Evolutionary conservation across 2,329 filamentous ascomycete genomes (phyloP), one percentile per base, ranked within the genome.

Genomic region (Penicillium sp.): DNA sequence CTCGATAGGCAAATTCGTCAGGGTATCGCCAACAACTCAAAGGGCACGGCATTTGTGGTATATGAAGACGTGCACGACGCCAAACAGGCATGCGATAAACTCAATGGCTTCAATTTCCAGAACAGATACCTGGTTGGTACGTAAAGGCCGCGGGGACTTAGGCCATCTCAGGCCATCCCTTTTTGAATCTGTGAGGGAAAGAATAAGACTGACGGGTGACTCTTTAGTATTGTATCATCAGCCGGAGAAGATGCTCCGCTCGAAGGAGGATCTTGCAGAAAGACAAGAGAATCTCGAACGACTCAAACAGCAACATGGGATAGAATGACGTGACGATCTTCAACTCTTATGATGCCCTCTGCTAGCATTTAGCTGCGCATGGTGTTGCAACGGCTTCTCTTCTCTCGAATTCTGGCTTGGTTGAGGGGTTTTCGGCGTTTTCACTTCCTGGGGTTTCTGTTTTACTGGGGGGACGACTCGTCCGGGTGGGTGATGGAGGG

Each of bases 71-170:
- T 97, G 57, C 86, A 93, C 80, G 93, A 98, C 78, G 90, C 93
- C 56, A 98, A 98, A 76, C 84, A 89, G 73, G 93, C 93, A 64
- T 97, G 93, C 78, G 93, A 98, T 77, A 96, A 97, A 77, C 79
- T 98, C 69, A 98, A 98, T 77, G 93, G 93, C 67, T 98, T 94
- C 83, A 98, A 98, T 77, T 98, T 98, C 71, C 93, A 98, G 77
- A 95, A 91, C 74, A 86, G 93, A 68, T 98, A 98, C 73, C 87
- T 98, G 59, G 93, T 98, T 63, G 89, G 88, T 94, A 80, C 48
- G 87, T 81, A 35, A 34, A n/a, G n/a, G n/a, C n/a, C n/a, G n/a
- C n/a, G n/a, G n/a, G n/a, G n/a, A n/a, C n/a, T n/a, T n/a, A n/a
- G n/a, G n/a, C n/a, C n/a, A n/a, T n/a, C 5, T n/a, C 4, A 13